These are phyloP conservation scores for Raddia distichophylla DNA, from an alignment of 176 grass and related monocot species.

Conservation along the genomic window DNA sequence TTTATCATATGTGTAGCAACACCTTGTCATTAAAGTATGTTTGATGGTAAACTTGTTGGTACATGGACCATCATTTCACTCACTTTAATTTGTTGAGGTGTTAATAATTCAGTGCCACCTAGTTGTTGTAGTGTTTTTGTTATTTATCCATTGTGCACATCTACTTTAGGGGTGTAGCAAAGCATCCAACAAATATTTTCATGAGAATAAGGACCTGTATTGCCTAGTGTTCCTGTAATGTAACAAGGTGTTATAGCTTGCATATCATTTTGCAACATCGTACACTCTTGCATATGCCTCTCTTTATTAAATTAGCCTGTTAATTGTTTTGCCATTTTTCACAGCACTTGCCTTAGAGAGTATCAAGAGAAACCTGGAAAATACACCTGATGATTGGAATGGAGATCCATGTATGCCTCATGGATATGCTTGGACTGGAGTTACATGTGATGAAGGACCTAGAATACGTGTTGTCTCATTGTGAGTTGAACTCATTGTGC, in stretches of 20 bases:
- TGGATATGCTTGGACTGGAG: constrained; percentile 84
- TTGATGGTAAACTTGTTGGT: background rate
- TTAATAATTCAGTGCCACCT: background rate
- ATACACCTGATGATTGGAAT: constrained; percentile 82
- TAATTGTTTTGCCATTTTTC: constrained; percentile 37
- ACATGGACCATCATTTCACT: background rate
- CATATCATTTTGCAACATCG: background rate
- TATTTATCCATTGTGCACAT: constrained; percentile 11
- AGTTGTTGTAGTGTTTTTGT: constrained; percentile 10
- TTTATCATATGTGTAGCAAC: constrained; percentile 4
- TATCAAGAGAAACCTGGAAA: constrained; percentile 60
- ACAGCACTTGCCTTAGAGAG: constrained; percentile 63
- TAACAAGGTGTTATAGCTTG: constrained; percentile 19
- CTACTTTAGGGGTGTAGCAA: background rate
- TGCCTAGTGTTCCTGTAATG: background rate
- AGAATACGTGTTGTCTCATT: constrained; percentile 74
- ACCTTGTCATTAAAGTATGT: constrained; percentile 8
- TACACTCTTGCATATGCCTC: constrained; percentile 2
- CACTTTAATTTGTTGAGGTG: background rate
- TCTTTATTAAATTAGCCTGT: constrained; percentile 15
- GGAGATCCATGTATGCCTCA: constrained; percentile 93
- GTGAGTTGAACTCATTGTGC: constrained; percentile 59
- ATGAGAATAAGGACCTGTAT: background rate
- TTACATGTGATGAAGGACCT: constrained; percentile 63
- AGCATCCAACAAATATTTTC: constrained; percentile 20